These are phyloP conservation scores for Fraxinus latifolia DNA, from an alignment of 305 asterid species.

Conservation along the genomic window DNA sequence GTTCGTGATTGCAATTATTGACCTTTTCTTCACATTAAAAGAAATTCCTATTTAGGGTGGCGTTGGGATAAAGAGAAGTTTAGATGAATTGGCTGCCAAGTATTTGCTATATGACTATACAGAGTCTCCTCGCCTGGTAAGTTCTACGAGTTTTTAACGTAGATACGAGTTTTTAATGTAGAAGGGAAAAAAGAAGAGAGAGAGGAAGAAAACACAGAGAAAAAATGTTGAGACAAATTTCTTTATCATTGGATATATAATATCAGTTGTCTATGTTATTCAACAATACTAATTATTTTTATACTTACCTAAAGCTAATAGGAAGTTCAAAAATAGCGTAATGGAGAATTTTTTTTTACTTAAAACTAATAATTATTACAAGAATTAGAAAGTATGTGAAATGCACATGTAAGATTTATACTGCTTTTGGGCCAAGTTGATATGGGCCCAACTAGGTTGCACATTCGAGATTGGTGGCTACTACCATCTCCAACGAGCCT, in stretches of 20 bases:
- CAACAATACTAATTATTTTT: not conserved
- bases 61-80: constrained; percentile 73
- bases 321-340: not conserved
- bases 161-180: not conserved
- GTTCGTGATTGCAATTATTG: constrained; percentile 21
- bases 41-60: constrained; percentile 62
- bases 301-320: not conserved
- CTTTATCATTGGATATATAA: not conserved
- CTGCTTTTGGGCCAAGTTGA: not conserved
- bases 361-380: not conserved
- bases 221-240: not conserved
- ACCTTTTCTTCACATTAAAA: constrained; percentile 11
- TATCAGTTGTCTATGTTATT: not conserved
- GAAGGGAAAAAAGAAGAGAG: not conserved
- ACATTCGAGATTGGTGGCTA: not conserved
- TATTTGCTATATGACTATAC: constrained; percentile 60
- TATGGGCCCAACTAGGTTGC: not conserved
- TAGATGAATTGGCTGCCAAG: constrained; percentile 82
- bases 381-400: not conserved
- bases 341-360: not conserved
- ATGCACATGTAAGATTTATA: not conserved
- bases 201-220: not conserved
- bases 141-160: constrained; percentile 21
- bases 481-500: not conserved
- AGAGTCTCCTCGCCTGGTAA: constrained; percentile 93